Conservation (phyloP, 768 basidiomycete genomes). For the Lactarius sanguifluus region DNA sequence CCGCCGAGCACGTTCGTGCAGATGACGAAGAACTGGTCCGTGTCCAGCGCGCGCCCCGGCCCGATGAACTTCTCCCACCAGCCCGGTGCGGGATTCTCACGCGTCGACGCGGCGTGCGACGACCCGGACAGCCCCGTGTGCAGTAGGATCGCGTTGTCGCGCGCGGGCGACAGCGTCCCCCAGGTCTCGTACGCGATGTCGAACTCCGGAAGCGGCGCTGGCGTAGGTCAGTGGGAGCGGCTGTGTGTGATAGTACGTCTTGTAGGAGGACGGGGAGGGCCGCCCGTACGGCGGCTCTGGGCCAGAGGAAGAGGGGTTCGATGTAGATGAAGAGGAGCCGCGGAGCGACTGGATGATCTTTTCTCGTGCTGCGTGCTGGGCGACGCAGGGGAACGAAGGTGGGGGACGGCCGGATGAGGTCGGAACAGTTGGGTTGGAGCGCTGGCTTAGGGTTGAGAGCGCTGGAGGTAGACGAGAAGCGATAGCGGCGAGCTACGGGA, state of each 20-base stretch:
- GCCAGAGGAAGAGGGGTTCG: conserved; percentile 47
- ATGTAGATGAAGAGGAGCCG: not conserved
- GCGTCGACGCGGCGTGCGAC: conserved; percentile 87
- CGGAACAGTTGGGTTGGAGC: not conserved
- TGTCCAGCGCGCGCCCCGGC: conserved; percentile 91
- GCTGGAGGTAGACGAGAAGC: conserved; percentile 1
- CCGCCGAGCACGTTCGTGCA: conserved; percentile 97
- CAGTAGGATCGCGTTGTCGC: conserved; percentile 89
- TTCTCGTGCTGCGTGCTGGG: conserved; percentile 73
- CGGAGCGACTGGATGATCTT: conserved; percentile 46
- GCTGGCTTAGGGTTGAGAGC: not conserved
- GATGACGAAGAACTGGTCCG: conserved; percentile 86
- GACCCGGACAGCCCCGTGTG: conserved; percentile 97
- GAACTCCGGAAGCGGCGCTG: conserved; percentile 60
- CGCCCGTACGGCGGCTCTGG: conserved; percentile 84
- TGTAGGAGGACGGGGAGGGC: conserved; percentile 73
- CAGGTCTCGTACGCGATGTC: conserved; percentile 98
- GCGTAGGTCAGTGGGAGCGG: conserved; percentile 67
- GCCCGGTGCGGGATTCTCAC: conserved; percentile 73
- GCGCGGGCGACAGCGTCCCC: conserved; percentile 77
- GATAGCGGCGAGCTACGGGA: not conserved
- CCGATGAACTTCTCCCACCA: conserved; percentile 99
- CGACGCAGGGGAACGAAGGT: conserved; percentile 69
- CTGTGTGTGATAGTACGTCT: conserved; percentile 56
- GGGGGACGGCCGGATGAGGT: not conserved